Evolutionary conservation across 345 rosid genomes (phyloP).

Genomic region (Populus pruinosa): DNA sequence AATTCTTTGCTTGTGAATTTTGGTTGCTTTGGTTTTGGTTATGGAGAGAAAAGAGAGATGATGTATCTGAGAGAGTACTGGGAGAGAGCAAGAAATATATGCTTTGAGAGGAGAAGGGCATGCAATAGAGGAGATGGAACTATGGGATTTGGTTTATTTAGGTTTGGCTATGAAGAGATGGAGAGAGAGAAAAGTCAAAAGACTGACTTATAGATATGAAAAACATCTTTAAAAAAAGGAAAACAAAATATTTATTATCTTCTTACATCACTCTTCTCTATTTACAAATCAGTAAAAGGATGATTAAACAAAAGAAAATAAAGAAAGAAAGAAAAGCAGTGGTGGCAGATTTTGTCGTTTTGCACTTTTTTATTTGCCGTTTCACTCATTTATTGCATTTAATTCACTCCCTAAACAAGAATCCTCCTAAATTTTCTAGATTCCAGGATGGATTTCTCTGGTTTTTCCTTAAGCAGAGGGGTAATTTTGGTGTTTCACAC

Average conservation of each 20-base stretch:
- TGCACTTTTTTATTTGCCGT: background rate
- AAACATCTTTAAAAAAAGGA: too few species aligned
- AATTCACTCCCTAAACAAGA: background rate
- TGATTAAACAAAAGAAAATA: background rate
- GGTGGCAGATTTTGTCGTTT: conserved; percentile 9
- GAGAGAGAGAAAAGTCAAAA: conserved; percentile 3
- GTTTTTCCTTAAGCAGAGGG: background rate
- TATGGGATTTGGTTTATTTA: conserved; percentile 9
- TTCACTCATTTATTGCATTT: background rate
- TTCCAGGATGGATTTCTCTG: background rate
- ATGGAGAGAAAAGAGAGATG: conserved; percentile 3
- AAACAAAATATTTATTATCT: background rate
- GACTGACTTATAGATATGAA: background rate
- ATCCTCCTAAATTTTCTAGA: background rate
- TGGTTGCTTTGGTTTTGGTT: conserved; percentile 23
- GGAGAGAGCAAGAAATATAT: conserved; percentile 1
- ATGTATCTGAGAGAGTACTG: background rate
- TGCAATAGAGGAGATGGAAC: background rate
- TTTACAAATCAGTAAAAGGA: background rate
- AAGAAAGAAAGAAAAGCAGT: background rate
- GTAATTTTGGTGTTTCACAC: background rate
- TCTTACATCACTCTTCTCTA: background rate
- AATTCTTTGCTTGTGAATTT: conserved; percentile 13
- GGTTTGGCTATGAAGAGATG: background rate
- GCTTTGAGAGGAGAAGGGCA: background rate